Base-by-base conservation (phyloP, 805 yeast species). In the Barnettozyma botsteinii region DNA sequence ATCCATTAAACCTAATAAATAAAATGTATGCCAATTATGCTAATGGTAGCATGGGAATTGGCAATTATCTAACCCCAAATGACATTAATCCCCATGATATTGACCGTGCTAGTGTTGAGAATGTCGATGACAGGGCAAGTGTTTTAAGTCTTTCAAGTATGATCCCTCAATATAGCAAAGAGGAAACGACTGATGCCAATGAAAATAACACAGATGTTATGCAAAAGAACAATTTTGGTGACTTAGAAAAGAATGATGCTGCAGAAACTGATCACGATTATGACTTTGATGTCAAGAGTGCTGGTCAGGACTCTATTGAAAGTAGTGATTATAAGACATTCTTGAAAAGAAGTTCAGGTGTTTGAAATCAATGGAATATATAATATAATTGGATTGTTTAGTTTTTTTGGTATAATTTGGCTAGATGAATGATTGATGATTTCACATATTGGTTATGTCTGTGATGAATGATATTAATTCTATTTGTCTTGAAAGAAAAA, bases 1-100 rank as follows among this genome's bases (percentile, higher is more conserved):
- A 65, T 41, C 63, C 70, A 2, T 45, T 64, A 38, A 59, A 61
- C 26, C 46, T 66, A 40, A 56, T 66, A 33, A 60, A 62, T 33
- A 51, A 64, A 32, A 62, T 65, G 69, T 55, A 52, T 27, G 43
- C 53, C 22, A 53, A 49, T 38, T 42, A 51, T 35, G 45, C 49
- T 18, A 38, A 45, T 7, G 41, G 39, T 27, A 19, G 26, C 19
- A 37, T 8, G 37, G 46, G 18, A 5, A 40, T 27, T 13, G 31
- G 22, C 9, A 36, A 21, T 7, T 17, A 25, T 11, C 4, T 19
- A 4, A 19, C 21, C 11, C 26, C 32, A 7, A 37, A 18, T 4
- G 38, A 33, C 12, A 7, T 12, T 6, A 21, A 14, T 22, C 11
- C 26, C 18, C 21, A 13, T 14, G 35, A 28, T 7, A 23, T 23